Base-by-base conservation (phyloP, 139 green algal species). In the Auxenochlorella protothecoides region DNA sequence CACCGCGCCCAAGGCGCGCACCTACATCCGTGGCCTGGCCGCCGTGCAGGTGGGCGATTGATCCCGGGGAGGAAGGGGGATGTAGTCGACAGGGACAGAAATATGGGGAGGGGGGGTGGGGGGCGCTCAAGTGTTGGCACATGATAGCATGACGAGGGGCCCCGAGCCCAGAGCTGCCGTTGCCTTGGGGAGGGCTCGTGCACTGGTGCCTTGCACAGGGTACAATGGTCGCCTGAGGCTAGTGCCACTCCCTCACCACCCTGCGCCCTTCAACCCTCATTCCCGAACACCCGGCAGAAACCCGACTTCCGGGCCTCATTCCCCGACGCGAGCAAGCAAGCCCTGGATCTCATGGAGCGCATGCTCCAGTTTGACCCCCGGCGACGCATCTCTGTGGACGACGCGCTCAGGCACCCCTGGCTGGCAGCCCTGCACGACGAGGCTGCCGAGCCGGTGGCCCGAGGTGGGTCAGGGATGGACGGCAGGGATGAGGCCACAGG, bases 341-440 rank as follows among this genome's bases (percentile, higher is more conserved):
- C 89, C 2, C 77, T 95, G 52, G 92, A 97, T 77, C 81, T 97
- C 51, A 80, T 97, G 85, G 76, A 89, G 70, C 82, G 81, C 67
- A 96, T 97, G 92, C 79, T 97, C 73, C 85, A 94, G 84, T 97
- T 97, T 76, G 86, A 97, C 84, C 92, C 90, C 2, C 81, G 80
- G 59, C 89, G 90, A 76, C 88, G 92, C 72, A 91, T 94, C 68
- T 86, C 85, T 16, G 93, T 97, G 73, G 72, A 85, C 10, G 74
- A 90, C 52, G 92, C 92, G 27, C 83, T 98, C 53, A 77, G 84
- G 59, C 93, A 98, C 85, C 91, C 91, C 13, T 97, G 90, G 84
- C 86, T 97, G 63, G 83, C 85, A 3, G 74, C 86, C 63, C 77
- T 97, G 79, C 92, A 96, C 72, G 91, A 97, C 66, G 75, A 81